A percentile compares a stretch with the other conserved stretches of the same genome.
Conservation (phyloP, 495 filamentous ascomycete species). For the Geoglossum glabrum region DNA sequence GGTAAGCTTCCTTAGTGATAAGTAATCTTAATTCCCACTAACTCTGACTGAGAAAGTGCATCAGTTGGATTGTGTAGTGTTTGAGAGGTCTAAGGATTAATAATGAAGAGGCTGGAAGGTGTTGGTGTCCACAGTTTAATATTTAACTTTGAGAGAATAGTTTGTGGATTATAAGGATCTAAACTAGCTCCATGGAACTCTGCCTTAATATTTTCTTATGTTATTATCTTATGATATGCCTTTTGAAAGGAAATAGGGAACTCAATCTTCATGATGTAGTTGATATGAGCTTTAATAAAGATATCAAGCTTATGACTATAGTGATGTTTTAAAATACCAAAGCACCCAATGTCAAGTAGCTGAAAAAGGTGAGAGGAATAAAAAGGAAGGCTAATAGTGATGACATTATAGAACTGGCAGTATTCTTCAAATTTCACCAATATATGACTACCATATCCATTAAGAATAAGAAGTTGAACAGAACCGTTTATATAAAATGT, state of each 20-base stretch:
- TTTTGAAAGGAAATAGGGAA: constrained; percentile 4
- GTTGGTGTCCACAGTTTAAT: constrained; percentile 8
- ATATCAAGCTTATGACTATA: constrained; percentile 7
- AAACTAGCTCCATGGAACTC: background rate
- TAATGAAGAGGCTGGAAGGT: constrained; percentile 2
- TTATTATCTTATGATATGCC: background rate
- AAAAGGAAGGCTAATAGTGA: constrained; percentile 9
- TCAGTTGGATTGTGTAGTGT: constrained; percentile 9
- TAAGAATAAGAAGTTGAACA: constrained; percentile 10
- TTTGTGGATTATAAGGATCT: background rate
- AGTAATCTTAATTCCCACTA: constrained; percentile 7
- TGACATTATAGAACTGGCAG: constrained; percentile 7
- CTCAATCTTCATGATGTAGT: constrained; percentile 7
- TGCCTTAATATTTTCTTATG: background rate
- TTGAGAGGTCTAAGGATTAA: constrained; percentile 8
- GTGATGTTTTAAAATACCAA: constrained; percentile 8
- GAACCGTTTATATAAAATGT: constrained; percentile 5
- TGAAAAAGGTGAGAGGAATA: constrained; percentile 13
- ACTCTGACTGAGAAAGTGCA: constrained; percentile 6
- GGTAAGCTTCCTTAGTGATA: constrained; percentile 10
- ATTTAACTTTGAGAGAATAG: background rate
- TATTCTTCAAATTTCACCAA: constrained; percentile 7
- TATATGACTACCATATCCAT: constrained; percentile 16
- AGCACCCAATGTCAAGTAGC: constrained; percentile 13
- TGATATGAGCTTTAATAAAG: constrained; percentile 2